Percentiles rank a stretch among this genome's conserved stretches.
Conservation (phyloP, 2,329 filamentous ascomycete genomes). For the Neophaeococcomyces mojaviensis region DNA sequence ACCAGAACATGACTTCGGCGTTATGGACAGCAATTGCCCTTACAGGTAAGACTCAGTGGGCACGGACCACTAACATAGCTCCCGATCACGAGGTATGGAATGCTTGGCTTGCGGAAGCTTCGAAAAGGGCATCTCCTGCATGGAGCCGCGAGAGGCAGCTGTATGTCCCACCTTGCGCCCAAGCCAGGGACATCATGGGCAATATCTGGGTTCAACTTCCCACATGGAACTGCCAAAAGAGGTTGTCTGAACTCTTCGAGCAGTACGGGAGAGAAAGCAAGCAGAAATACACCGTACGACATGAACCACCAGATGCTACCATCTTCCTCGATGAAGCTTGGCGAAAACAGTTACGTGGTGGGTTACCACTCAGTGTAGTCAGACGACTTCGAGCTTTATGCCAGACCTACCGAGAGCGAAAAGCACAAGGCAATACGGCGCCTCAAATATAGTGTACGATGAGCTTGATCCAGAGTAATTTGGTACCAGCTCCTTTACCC, state of each 20-base stretch:
- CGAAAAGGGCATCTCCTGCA: background rate
- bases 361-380: too few species aligned
- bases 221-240: background rate
- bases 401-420: too few species aligned
- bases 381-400: too few species aligned
- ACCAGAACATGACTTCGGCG: conserved; percentile 30
- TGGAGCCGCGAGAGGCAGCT: background rate
- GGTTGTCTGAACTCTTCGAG: background rate
- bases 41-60: conserved; percentile 37
- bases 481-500: too few species aligned
- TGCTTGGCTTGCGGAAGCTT: conserved; percentile 33
- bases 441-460: too few species aligned
- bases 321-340: too few species aligned
- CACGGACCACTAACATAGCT: conserved; percentile 28
- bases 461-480: too few species aligned
- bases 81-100: conserved; percentile 34
- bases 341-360: too few species aligned
- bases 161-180: background rate
- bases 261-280: background rate
- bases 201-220: background rate
- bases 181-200: background rate
- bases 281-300: too few species aligned
- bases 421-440: too few species aligned
- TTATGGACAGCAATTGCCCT: conserved; percentile 43
- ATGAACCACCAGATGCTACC: too few species aligned